These are phyloP conservation scores for Thoreauomyces humboldtii DNA, from an alignment of 192 early-diverging fungal genomes.

Conservation along the genomic window DNA sequence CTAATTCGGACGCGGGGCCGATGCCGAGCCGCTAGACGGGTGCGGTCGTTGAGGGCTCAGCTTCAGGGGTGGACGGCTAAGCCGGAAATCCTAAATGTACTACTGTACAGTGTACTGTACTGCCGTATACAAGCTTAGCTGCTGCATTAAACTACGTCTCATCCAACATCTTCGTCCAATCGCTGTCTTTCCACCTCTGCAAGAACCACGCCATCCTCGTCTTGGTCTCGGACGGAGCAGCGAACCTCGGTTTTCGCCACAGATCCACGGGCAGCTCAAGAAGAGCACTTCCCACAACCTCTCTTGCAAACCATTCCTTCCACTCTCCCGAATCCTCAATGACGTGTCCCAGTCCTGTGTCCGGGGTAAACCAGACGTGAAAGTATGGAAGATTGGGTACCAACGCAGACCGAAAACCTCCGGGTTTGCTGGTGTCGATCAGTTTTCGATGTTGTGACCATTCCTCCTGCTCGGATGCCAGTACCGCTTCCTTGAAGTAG, in stretches of 20 bases:
- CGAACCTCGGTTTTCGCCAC: constrained; percentile 67
- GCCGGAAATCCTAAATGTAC: no score
- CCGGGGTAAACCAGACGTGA: constrained; percentile 93
- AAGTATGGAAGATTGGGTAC: constrained; percentile 86
- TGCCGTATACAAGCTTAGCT: no score
- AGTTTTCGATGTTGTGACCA: constrained; percentile 84
- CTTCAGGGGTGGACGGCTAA: no score
- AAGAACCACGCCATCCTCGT: constrained; percentile 57
- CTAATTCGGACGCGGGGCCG: no score
- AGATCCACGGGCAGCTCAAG: constrained; percentile 73
- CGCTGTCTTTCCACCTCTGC: constrained; percentile 69
- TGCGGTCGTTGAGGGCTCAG: no score
- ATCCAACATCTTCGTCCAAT: constrained; percentile 81
- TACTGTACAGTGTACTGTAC: no score
- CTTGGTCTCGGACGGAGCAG: constrained; percentile 48
- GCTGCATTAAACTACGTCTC: constrained; percentile 23
- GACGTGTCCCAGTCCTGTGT: constrained; percentile 89
- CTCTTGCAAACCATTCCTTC: constrained; percentile 80
- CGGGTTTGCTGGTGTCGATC: constrained; percentile 64
- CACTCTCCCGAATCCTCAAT: constrained; percentile 87
- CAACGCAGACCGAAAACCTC: constrained; percentile 46
- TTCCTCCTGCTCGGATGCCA: constrained; percentile 75
- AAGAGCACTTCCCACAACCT: constrained; percentile 78
- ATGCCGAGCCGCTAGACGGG: no score
- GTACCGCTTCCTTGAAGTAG: constrained; percentile 86